These are phyloP conservation scores for Coelastrella sp. DNA, from an alignment of 139 green algal species.

Conservation along the genomic window DNA sequence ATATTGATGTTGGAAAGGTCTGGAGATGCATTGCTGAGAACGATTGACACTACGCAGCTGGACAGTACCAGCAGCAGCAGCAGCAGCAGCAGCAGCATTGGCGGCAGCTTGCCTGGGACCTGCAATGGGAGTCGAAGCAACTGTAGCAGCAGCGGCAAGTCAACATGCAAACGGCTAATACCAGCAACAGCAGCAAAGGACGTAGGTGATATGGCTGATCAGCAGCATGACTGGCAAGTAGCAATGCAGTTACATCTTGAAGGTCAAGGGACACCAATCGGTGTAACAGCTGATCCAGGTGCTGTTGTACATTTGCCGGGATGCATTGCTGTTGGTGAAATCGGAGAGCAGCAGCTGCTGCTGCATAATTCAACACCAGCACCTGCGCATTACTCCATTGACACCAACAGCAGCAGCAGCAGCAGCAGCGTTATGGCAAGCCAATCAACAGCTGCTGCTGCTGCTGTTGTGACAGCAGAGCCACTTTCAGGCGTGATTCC, in stretches of 20 bases:
- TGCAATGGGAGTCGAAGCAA: too few relatives aligned
- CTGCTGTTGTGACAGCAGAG: neutral
- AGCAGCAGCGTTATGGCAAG: neutral
- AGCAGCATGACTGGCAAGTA: neutral
- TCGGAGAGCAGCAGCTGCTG: neutral
- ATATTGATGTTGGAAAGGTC: neutral
- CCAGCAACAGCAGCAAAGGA: constrained; percentile 36
- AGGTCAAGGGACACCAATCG: neutral
- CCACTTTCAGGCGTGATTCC: neutral
- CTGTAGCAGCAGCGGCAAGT: constrained; percentile 34
- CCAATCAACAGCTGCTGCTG: neutral
- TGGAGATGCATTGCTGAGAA: neutral
- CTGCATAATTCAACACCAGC: constrained; percentile 13
- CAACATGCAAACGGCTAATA: neutral
- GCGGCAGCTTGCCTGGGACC: neutral
- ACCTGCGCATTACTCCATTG: neutral
- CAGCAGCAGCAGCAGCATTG: constrained; percentile 25
- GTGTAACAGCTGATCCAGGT: neutral
- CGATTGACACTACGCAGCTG: neutral
- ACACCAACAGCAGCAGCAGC: too few relatives aligned
- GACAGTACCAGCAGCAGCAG: constrained; percentile 31
- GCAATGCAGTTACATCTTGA: neutral
- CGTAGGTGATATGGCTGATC: too few relatives aligned
- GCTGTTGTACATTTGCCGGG: constrained; percentile 3
- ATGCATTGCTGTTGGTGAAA: constrained; percentile 1